Evolutionary conservation across 1,139 yeast species (phyloP).

Genomic region (Nakaseomyces sp.): DNA sequence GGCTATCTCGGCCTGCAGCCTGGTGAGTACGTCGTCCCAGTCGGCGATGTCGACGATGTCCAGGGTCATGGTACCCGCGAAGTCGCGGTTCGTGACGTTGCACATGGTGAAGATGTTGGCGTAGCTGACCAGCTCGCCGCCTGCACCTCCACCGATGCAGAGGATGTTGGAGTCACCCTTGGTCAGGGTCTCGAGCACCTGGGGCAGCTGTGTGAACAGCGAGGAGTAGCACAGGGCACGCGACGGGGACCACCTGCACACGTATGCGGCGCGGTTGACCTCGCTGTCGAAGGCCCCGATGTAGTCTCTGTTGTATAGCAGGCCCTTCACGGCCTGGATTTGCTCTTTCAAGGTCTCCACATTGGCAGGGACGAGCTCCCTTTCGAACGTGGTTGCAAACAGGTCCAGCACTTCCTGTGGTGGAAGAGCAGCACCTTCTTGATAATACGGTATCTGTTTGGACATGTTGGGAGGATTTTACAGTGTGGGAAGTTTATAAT

Average conservation of each 20-base stretch:
- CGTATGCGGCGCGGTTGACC: conserved; percentile 65
- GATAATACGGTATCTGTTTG: conserved; percentile 20
- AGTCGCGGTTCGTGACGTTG: conserved; percentile 32
- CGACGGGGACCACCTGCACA: conserved; percentile 79
- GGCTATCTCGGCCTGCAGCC: conserved; percentile 38
- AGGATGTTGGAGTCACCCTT: conserved; percentile 35
- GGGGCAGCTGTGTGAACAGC: conserved; percentile 42
- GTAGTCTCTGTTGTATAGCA: conserved; percentile 62
- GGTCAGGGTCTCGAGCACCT: conserved; percentile 23
- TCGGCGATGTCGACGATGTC: conserved; percentile 68
- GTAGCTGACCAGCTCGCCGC: conserved; percentile 69
- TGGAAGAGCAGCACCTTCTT: conserved; percentile 23
- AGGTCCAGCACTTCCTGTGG: conserved; percentile 41
- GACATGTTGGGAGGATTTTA: conserved; percentile 2
- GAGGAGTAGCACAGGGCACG: conserved; percentile 68
- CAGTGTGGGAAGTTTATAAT: no score
- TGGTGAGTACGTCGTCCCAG: conserved; percentile 51
- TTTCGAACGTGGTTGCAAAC: conserved; percentile 41
- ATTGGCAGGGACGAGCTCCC: conserved; percentile 33
- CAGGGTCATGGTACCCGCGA: conserved; percentile 34
- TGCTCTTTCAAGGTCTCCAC: conserved; percentile 28
- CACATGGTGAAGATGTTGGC: conserved; percentile 46
- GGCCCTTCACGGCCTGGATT: conserved; percentile 63
- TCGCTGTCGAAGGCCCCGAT: conserved; percentile 56
- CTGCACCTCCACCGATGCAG: conserved; percentile 85